phyloP scores from a whole-genome alignment of 169 alveolate species.

The Eimeria falciformis region DNA sequence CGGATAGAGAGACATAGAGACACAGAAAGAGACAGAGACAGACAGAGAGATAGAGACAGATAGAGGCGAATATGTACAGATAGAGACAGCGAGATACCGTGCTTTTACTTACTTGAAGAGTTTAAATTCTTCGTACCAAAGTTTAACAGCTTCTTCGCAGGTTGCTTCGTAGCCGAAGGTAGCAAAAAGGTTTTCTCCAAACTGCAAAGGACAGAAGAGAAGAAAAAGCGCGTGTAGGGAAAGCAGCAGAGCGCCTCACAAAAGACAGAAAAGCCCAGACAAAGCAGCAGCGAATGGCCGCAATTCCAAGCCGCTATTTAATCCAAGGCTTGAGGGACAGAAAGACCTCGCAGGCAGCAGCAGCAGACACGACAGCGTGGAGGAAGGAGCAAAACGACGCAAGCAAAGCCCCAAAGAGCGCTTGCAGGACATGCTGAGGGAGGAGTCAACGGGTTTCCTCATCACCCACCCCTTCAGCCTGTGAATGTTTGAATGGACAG shows the following conservation, averaged over 20 bases:
- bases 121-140: slow-evolving; percentile 40
- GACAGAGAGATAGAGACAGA: background rate
- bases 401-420: background rate
- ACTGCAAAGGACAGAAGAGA: slow-evolving; percentile 23
- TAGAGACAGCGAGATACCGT: background rate
- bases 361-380: too few relatives aligned
- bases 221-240: too few relatives aligned
- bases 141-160: slow-evolving; percentile 44
- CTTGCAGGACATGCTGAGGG: background rate
- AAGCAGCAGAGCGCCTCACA: background rate
- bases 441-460: too few relatives aligned
- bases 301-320: too few relatives aligned
- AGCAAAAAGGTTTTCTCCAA: slow-evolving; percentile 53
- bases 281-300: background rate
- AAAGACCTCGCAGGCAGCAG: too few relatives aligned
- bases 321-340: too few relatives aligned
- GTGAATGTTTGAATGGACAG: background rate
- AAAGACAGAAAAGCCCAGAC: background rate
- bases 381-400: too few relatives aligned
- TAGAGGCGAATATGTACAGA: background rate
- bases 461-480: background rate
- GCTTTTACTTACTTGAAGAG: slow-evolving; percentile 25
- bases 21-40: background rate
- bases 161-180: background rate
- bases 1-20: too few relatives aligned